Percentiles rank a stretch among this genome's conserved stretches.
Evolutionary conservation across 345 rosid genomes (phyloP).

Genomic region (Lepidium africanum): DNA sequence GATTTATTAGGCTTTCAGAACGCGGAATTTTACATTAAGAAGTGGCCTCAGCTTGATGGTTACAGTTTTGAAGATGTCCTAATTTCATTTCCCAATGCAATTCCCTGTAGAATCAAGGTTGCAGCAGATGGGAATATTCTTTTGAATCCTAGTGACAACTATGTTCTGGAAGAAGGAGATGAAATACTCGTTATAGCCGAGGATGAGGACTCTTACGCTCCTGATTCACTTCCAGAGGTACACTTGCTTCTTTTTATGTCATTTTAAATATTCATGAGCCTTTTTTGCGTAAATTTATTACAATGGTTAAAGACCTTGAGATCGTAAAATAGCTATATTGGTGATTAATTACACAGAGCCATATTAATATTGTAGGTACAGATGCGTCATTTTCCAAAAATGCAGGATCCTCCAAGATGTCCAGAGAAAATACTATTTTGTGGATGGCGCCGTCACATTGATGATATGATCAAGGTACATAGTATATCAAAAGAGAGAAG

Average conservation of each 20-base stretch:
- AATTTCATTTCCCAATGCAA: slow-evolving; percentile 75
- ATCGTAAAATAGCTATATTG: background rate
- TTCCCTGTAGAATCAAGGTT: slow-evolving; percentile 87
- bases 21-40: slow-evolving; percentile 79
- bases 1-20: slow-evolving; percentile 92
- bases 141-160: slow-evolving; percentile 67
- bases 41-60: slow-evolving; percentile 86
- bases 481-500: background rate
- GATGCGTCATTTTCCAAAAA: slow-evolving; percentile 46
- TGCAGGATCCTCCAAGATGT: slow-evolving; percentile 71
- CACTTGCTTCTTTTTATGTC: slow-evolving; percentile 19
- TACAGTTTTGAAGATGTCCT: slow-evolving; percentile 61
- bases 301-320: background rate
- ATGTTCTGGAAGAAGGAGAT: slow-evolving; percentile 67
- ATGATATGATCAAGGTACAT: slow-evolving; percentile 90
- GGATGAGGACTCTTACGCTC: slow-evolving; percentile 89
- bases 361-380: slow-evolving; percentile 39
- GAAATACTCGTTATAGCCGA: slow-evolving; percentile 94
- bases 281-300: background rate
- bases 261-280: background rate
- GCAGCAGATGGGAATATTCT: slow-evolving; percentile 73
- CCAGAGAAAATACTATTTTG: slow-evolving; percentile 87
- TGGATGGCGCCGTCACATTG: slow-evolving; percentile 96
- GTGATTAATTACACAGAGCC: background rate
- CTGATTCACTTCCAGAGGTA: slow-evolving; percentile 80